Percentiles rank a stretch among this genome's conserved stretches.
Evolutionary conservation across 768 basidiomycete genomes (phyloP).

Genomic region (Phallus indusiatus): DNA sequence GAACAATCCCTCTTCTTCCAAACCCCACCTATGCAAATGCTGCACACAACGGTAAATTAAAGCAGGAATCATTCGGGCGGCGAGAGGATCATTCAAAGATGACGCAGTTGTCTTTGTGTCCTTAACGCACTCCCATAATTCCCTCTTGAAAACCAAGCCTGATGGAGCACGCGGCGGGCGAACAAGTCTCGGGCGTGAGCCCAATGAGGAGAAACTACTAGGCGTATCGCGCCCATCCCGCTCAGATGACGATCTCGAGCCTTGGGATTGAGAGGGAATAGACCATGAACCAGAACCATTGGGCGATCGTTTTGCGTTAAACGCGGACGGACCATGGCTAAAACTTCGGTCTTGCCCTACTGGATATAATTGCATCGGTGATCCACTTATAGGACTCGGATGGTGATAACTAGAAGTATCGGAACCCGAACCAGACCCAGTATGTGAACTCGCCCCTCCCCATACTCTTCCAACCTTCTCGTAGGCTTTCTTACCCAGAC

Average conservation of each 20-base stretch:
- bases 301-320: constrained; percentile 37
- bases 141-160: constrained; percentile 60
- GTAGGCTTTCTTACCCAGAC: constrained; percentile 52
- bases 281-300: constrained; percentile 52
- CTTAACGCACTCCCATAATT: constrained; percentile 42
- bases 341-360: not conserved
- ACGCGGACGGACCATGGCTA: constrained; percentile 8
- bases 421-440: constrained; percentile 4
- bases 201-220: not conserved
- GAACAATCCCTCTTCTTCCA: constrained; percentile 81
- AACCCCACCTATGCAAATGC: constrained; percentile 72
- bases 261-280: constrained; percentile 34
- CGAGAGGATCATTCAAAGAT: constrained; percentile 24
- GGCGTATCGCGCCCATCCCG: constrained; percentile 32
- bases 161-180: constrained; percentile 15
- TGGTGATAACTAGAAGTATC: constrained; percentile 37
- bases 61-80: constrained; percentile 54
- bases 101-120: constrained; percentile 30
- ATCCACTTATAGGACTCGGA: constrained; percentile 22
- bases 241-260: constrained; percentile 36
- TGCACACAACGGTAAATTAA: constrained; percentile 76
- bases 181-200: not conserved
- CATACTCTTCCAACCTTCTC: constrained; percentile 66
- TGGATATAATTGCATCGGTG: not conserved
- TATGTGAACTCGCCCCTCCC: constrained; percentile 23